Percentiles rank a stretch among this genome's conserved stretches.
These are phyloP conservation scores for Cladobotryum mycophilum DNA, from an alignment of 2,329 filamentous ascomycete genomes.

Conservation along the genomic window DNA sequence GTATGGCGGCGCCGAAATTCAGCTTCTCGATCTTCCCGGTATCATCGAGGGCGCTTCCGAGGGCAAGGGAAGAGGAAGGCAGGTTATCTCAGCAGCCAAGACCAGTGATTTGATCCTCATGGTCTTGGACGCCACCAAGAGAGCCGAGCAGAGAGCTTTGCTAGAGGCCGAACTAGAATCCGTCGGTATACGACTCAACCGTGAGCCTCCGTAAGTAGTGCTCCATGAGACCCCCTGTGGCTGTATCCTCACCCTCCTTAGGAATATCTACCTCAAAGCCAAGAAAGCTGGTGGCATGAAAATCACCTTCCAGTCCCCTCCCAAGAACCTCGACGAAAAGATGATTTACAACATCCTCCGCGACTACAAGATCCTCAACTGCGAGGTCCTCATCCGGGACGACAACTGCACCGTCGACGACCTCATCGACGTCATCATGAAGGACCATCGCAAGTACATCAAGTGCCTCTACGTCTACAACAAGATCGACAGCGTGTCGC, in stretches of 20 bases:
- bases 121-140: slow-evolving; percentile 94
- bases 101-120: slow-evolving; percentile 96
- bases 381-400: slow-evolving; percentile 90
- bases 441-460: slow-evolving; percentile 97
- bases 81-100: slow-evolving; percentile 97
- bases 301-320: slow-evolving; percentile 86
- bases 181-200: slow-evolving; percentile 88
- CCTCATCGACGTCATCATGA: slow-evolving; percentile 99
- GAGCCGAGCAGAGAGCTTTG: slow-evolving; percentile 82
- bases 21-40: slow-evolving; percentile 93
- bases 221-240: neutral
- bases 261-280: slow-evolving; percentile 92
- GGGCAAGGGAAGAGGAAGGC: slow-evolving; percentile 88
- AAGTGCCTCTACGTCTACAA: slow-evolving; percentile 95
- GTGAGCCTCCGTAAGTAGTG: slow-evolving; percentile 70
- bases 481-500: slow-evolving; percentile 93
- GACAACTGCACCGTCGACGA: slow-evolving; percentile 95
- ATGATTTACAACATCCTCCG: slow-evolving; percentile 97
- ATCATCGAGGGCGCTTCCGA: slow-evolving; percentile 97
- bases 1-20: slow-evolving; percentile 96
- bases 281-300: slow-evolving; percentile 99
- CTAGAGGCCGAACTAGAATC: slow-evolving; percentile 91
- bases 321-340: slow-evolving; percentile 91
- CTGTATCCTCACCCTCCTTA: slow-evolving; percentile 26
- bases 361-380: slow-evolving; percentile 98